Evolutionary conservation across 2,329 filamentous ascomycete genomes (phyloP).

Genomic region (Neofusicoccum sp.): DNA sequence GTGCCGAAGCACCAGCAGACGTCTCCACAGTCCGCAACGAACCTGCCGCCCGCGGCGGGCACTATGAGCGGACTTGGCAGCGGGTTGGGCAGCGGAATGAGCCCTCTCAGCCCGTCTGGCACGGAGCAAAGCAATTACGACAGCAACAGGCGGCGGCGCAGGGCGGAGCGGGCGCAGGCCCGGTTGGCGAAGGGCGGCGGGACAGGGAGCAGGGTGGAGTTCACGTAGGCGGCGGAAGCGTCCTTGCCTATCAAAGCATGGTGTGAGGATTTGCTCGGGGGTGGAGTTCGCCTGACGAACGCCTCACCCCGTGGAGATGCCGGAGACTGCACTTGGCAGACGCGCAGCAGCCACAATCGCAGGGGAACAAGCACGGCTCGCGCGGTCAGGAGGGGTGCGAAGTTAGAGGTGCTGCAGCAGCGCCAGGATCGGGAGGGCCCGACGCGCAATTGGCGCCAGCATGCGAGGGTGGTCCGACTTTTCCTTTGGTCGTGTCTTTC

Average conservation of each 20-base stretch:
- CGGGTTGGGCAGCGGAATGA: conserved; percentile 32
- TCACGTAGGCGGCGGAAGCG: conserved; percentile 31
- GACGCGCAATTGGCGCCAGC: background rate
- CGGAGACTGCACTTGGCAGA: background rate
- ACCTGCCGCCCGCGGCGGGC: background rate
- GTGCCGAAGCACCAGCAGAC: conserved; percentile 19
- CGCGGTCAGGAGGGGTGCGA: background rate
- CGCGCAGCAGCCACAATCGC: background rate
- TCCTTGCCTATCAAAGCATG: conserved; percentile 30
- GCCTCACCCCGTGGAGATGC: background rate
- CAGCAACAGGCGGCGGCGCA: conserved; percentile 40
- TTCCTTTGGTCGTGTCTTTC: background rate
- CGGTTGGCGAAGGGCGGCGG: conserved; percentile 31
- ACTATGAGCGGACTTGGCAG: conserved; percentile 28
- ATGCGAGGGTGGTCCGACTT: conserved; percentile 11
- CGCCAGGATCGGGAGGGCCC: background rate
- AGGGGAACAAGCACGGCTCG: background rate
- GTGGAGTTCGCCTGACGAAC: conserved; percentile 41
- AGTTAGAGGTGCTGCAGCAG: background rate
- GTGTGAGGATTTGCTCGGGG: conserved; percentile 36
- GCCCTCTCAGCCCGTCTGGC: conserved; percentile 33
- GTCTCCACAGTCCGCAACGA: conserved; percentile 12
- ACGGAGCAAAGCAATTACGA: conserved; percentile 45
- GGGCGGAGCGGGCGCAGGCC: conserved; percentile 42
- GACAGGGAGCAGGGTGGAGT: conserved; percentile 39